A percentile compares a stretch with the other conserved stretches of the same genome.
Conservation (phyloP, 1,284 basidiomycete species). For the Amylostereum chailletii region DNA sequence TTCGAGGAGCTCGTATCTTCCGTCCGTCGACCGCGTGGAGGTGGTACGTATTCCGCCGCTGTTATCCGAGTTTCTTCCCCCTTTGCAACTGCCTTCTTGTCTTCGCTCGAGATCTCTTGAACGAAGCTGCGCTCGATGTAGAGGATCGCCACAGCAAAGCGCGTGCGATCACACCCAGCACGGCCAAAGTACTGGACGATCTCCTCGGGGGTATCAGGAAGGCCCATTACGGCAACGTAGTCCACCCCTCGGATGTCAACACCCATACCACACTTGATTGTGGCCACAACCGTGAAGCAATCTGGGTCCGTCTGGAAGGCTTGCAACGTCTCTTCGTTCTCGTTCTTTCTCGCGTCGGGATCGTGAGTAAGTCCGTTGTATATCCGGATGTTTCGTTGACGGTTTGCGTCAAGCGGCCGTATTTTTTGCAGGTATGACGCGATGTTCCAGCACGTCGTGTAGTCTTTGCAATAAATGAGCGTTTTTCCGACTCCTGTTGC, state of each 20-base stretch:
- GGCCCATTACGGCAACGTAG: conserved; percentile 14
- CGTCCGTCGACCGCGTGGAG: too few species aligned
- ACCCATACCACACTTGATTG: conserved; percentile 18
- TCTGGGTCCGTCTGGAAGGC: conserved; percentile 14
- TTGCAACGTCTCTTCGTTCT: background rate
- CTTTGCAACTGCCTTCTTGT: too few species aligned
- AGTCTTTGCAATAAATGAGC: conserved; percentile 16
- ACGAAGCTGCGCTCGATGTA: conserved; percentile 2
- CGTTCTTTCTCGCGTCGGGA: conserved; percentile 4
- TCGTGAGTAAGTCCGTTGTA: background rate
- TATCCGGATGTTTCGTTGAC: background rate
- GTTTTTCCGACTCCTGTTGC: conserved; percentile 12
- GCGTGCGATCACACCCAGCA: conserved; percentile 9
- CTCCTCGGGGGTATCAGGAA: conserved; percentile 12
- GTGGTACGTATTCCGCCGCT: too few species aligned
- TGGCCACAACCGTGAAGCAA: conserved; percentile 15
- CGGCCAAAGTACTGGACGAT: conserved; percentile 17
- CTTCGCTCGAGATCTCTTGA: too few species aligned
- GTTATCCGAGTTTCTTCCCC: too few species aligned
- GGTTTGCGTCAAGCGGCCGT: background rate
- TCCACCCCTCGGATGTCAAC: conserved; percentile 8
- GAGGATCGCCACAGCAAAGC: background rate
- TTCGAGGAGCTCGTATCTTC: too few species aligned
- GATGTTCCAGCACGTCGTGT: background rate
- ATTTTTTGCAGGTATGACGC: background rate